Conservation (phyloP, 2,329 filamentous ascomycete species). For the Trichoderma guizhouense region DNA sequence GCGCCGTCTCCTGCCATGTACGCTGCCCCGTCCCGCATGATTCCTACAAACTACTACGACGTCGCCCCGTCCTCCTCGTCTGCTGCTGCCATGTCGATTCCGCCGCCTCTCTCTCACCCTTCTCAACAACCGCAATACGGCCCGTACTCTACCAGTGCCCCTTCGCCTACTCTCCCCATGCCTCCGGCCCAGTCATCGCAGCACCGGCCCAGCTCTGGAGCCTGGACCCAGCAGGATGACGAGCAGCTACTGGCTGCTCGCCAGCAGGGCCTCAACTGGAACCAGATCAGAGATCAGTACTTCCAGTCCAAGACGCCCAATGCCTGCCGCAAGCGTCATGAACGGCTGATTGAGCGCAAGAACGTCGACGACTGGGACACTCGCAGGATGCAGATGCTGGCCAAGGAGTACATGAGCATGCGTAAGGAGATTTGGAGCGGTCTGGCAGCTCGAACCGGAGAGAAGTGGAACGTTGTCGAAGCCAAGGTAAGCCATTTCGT, state of each 20-base stretch:
- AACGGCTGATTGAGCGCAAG: slow-evolving; percentile 74
- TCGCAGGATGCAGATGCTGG: slow-evolving; percentile 69
- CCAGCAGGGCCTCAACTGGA: slow-evolving; percentile 76
- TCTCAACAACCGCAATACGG: slow-evolving; percentile 34
- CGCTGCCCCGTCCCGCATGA: slow-evolving; percentile 36
- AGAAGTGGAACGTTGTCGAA: slow-evolving; percentile 74
- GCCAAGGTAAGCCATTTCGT: slow-evolving; percentile 48
- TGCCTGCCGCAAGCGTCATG: slow-evolving; percentile 85
- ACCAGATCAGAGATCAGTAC: slow-evolving; percentile 70
- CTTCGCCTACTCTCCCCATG: slow-evolving; percentile 33
- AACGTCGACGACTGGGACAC: slow-evolving; percentile 76
- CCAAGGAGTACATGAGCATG: slow-evolving; percentile 74
- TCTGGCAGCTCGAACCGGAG: slow-evolving; percentile 70
- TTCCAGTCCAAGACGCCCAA: slow-evolving; percentile 78
- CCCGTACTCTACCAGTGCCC: slow-evolving; percentile 34
- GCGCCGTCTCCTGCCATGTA: slow-evolving; percentile 40
- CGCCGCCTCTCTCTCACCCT: slow-evolving; percentile 1
- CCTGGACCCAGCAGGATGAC: slow-evolving; percentile 74
- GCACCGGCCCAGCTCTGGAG: slow-evolving; percentile 57
- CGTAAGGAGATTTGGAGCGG: slow-evolving; percentile 78
- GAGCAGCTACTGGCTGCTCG: slow-evolving; percentile 68
- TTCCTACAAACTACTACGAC: slow-evolving; percentile 41
- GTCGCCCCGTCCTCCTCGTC: slow-evolving; percentile 9
- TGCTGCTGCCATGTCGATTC: slow-evolving; percentile 13
- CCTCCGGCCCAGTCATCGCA: slow-evolving; percentile 46